Evolutionary conservation across 345 rosid genomes (phyloP), one percentile per base, ranked within the genome.

Genomic region (Aquilaria yunnanensis): DNA sequence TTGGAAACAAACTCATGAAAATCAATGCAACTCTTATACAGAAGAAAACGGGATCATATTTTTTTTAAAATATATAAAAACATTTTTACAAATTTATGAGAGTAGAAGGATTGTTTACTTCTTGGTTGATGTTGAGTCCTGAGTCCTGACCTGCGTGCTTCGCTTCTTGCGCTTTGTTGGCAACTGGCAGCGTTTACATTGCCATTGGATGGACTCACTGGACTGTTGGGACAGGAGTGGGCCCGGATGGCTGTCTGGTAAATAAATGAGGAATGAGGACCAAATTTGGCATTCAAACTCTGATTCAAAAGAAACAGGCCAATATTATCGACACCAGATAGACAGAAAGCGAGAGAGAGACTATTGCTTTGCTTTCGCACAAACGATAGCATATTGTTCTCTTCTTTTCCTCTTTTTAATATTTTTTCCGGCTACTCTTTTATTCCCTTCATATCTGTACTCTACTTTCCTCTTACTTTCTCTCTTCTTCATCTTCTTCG

Each of bases 371-470:
- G 79, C 80, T 76, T 78, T 73, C 33, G 12, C 46, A 52, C 43
- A 54, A 37, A 37, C 43, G 43, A 45, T 53, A 34, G 65, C 75
- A 71, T 67, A 67, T 70, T 79, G 70, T 80, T 65, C 70, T 71
- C 61, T 73, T 61, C 32, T 49, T 4, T 53, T 52, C 54, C 61
- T 46, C 54, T 32, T 70, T 9, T 12, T 53, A 43, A 30, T 37
- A 46, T 52, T 54, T 58, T 54, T 51, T 49, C 34, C 43, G 45
- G 34, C 65, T 32, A 23, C 74, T 67, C 76, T 67, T 57, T 50
- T 37, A 37, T 65, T 77, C 72, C 61, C 92, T 85, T 84, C 82
- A 71, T 82, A 69, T 85, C 89, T 78, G 65, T 60, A 53, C 70
- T 76, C 79, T 73, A 63, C 80, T 70, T 77, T 78, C 69, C 69